Base-by-base conservation (phyloP, 2,329 filamentous ascomycete species). In the Xylaria sp. region DNA sequence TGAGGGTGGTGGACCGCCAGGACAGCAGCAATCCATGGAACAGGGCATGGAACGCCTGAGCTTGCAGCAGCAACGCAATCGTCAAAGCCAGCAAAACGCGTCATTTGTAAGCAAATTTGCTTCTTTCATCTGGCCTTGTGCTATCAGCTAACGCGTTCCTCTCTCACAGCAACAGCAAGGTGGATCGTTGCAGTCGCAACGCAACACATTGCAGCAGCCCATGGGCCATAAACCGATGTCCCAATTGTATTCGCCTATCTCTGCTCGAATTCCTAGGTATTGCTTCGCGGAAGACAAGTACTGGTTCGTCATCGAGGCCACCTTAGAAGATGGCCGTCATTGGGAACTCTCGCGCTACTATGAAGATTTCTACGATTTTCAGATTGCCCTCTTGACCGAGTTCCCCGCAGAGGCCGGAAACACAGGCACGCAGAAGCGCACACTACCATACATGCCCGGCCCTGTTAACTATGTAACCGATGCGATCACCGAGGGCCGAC, bases 391-490 rank as follows among this genome's bases (percentile, higher is more conserved):
- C 9, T 88, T 99, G 57, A 95, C 94, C 52, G 93, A 90, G 72
- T 98, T 97, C 76, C 95, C 96, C 25, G 90, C 92, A 41, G 96
- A 98, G 80, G 95, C 96, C 43, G 96, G 96, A 62, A 96, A 97
- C 76, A 92, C 90, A 20, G 91, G 91, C 52, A 87, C 86, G 58
- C 90, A 94, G 76, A 90, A 91, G 77, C 91, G 96, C 64, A 93
- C 91, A 9, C 82, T 99, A 13, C 96, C 96, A 1, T 98, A 97
- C 79, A 99, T 99, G 96, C 96, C 96, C 10, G 96, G 96, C 6
- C 96, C 96, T 3, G 95, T 99, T 69, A 97, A 94, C 72, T 97
- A 97, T 80, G 95, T 98, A 64, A 99, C 95, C n/a, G 95, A 98
- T 77, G 93, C 93, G 41, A 97, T 99, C 75, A 97, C 94, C 20